Evolutionary conservation across 495 filamentous ascomycete species (phyloP).

Genomic region (Alectoria sarmentosa): DNA sequence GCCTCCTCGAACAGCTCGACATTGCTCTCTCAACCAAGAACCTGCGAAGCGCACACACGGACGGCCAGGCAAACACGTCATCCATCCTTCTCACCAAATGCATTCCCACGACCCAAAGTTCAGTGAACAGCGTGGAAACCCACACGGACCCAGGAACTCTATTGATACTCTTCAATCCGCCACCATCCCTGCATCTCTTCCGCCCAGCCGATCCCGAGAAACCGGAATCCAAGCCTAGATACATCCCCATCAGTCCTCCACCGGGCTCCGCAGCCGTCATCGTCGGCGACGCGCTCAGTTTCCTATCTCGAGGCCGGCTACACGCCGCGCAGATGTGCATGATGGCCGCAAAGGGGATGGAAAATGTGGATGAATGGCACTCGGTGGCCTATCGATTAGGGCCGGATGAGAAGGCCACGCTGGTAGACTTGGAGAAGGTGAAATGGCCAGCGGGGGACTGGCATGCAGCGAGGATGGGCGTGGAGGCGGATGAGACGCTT

Average conservation of each 20-base stretch:
- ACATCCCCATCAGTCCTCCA: background rate
- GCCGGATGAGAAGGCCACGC: background rate
- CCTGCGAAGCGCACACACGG: background rate
- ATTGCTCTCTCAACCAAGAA: background rate
- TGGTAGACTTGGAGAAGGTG: background rate
- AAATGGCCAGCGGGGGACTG: background rate
- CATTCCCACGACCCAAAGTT: background rate
- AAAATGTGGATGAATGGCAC: background rate
- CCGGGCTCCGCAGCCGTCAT: background rate
- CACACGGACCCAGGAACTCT: background rate
- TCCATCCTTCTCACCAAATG: background rate
- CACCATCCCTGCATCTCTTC: background rate
- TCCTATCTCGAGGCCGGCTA: background rate
- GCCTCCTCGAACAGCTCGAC: background rate
- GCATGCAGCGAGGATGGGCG: background rate
- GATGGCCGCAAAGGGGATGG: background rate
- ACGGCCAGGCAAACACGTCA: background rate
- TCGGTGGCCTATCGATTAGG: background rate
- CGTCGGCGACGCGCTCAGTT: constrained; percentile 2
- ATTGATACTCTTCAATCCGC: background rate
- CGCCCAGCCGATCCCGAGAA: background rate
- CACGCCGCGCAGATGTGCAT: background rate
- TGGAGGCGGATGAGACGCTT: background rate
- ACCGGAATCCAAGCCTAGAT: background rate
- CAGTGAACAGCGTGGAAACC: background rate